Conservation (phyloP, 306 rosid genomes). For the Senna siamea region DNA sequence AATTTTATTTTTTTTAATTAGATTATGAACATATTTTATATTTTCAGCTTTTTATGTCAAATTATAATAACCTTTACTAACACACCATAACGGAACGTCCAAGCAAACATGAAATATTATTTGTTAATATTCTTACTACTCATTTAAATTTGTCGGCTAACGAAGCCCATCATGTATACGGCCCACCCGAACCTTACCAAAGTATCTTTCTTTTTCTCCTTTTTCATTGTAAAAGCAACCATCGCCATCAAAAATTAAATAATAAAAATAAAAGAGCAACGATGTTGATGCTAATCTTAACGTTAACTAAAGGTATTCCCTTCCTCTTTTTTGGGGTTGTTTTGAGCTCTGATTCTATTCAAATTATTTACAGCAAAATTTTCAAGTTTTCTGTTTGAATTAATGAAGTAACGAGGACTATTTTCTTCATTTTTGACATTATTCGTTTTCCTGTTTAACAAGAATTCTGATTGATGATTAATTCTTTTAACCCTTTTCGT, state of each 20-base stretch:
- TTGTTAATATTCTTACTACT: constrained; percentile 36
- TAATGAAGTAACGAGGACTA: no score
- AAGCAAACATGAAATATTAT: constrained; percentile 51
- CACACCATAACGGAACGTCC: constrained; percentile 68
- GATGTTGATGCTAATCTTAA: no score
- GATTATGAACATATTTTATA: not conserved
- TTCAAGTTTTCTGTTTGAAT: no score
- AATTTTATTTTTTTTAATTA: not conserved
- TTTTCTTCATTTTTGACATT: no score
- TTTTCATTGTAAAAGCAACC: not conserved
- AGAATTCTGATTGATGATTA: no score
- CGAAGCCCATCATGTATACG: constrained; percentile 19
- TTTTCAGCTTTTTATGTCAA: not conserved
- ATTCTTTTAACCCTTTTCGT: no score
- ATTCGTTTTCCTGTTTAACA: no score
- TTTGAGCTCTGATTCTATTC: not conserved
- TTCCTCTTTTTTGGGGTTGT: not conserved
- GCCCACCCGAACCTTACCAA: not conserved
- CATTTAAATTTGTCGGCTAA: constrained; percentile 39
- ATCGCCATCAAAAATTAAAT: not conserved
- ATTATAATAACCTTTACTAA: constrained; percentile 19
- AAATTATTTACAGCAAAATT: no score
- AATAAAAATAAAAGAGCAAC: not conserved
- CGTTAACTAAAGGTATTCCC: not conserved
- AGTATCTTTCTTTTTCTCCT: not conserved